phyloP scores from a whole-genome alignment of 2,329 filamentous ascomycete genomes.

The Cladosporium sp. region DNA sequence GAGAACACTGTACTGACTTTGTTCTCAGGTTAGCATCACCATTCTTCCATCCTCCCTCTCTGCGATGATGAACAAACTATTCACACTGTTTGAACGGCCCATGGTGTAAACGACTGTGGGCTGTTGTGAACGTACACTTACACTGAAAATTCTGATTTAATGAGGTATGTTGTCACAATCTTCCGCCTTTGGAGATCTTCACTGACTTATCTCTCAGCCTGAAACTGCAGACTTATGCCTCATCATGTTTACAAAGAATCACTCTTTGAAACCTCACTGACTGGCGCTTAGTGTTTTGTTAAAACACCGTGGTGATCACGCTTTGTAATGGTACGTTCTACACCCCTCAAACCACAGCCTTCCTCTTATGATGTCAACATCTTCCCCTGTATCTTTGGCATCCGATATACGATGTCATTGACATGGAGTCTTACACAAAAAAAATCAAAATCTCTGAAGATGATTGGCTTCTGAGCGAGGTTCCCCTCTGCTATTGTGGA shows the following conservation, averaged over 20 bases:
- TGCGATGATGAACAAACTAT: slow-evolving; percentile 67
- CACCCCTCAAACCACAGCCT: background rate
- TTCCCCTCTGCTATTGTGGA: background rate
- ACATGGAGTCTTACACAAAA: slow-evolving; percentile 24
- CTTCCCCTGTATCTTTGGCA: slow-evolving; percentile 3
- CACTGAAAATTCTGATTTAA: slow-evolving; percentile 73
- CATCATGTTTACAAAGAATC: slow-evolving; percentile 14
- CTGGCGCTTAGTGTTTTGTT: slow-evolving; percentile 3
- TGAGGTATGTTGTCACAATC: slow-evolving; percentile 52
- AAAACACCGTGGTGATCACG: background rate
- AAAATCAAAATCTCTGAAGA: slow-evolving; percentile 35
- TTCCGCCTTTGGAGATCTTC: slow-evolving; percentile 32
- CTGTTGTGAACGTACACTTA: slow-evolving; percentile 57
- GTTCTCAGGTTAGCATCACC: slow-evolving; percentile 26
- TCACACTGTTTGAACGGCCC: slow-evolving; percentile 69
- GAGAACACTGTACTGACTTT: slow-evolving; percentile 27
- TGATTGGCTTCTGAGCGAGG: slow-evolving; percentile 10
- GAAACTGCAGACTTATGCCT: slow-evolving; percentile 36
- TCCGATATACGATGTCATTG: slow-evolving; percentile 23
- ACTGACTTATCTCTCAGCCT: slow-evolving; percentile 33
- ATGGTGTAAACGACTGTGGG: slow-evolving; percentile 50
- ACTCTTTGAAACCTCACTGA: background rate
- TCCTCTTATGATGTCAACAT: slow-evolving; percentile 26
- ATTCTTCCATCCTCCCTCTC: slow-evolving; percentile 24
- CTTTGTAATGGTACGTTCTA: slow-evolving; percentile 1